Evolutionary conservation across 2,329 filamentous ascomycete genomes (phyloP), one percentile per base, ranked within the genome.

Genomic region (Phialophora expanda): DNA sequence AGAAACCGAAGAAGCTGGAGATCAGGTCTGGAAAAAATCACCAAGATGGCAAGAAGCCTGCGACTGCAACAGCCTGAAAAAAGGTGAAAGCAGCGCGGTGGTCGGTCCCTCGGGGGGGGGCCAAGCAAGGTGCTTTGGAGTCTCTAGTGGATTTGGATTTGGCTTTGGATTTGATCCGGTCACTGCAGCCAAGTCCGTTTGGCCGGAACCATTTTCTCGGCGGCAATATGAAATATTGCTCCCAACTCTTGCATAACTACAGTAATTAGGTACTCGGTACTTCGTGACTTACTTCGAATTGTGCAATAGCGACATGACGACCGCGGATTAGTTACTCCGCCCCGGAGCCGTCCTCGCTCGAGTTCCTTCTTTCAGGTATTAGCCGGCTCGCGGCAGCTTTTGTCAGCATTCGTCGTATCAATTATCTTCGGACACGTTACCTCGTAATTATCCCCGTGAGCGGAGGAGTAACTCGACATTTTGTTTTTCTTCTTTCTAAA

Each of bases 1-100:
- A 50, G 28, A 68, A 66, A 26, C 66, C 66, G 8, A 60, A 56
- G 57, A 69, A 69, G 50, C 56, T 69, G 14, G 65, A 69, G 44
- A 62, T 69, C 53, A 57, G 67, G 53, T 66, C 64, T n/a, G 60
- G 54, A 48, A 61, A 62, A 20, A 32, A 28, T 34, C 20, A 38
- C 48, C 12, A 55, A 28, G 9, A 34, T 12, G 32, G 32, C 32
- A 34, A 34, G 32, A 34, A 55, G 53, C 53, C 53, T 17, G 28
- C 53, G 2, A 55, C 53, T 55, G 28, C 28, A 11, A 55, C 34
- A 34, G 53, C 28, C n/a, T 55, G 53, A 55, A n/a, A 12, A 34
- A n/a, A n/a, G 2, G 7, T 32, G 26, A 55, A 32, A 55, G 17
- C 51, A 17, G 8, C 7, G 30, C 8, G 7, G 30, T 30, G 4